A percentile compares a stretch with the other conserved stretches of the same genome.
Conservation (phyloP, 2,329 filamentous ascomycete genomes). For the Biscogniauxia sp. region DNA sequence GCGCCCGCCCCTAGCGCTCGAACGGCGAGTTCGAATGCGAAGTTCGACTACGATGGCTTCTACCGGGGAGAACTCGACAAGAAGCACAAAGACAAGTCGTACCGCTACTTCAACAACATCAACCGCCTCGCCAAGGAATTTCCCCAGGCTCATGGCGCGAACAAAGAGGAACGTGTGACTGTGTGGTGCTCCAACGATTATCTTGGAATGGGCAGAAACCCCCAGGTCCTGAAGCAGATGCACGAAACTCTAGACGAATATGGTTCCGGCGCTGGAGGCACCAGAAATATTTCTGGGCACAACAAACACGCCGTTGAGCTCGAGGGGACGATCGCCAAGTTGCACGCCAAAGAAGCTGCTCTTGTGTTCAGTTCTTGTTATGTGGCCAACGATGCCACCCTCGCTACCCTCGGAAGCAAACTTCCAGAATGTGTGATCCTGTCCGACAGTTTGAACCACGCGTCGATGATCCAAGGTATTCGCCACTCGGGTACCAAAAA, state of each 20-base stretch:
- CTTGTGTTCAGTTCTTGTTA: conserved; percentile 98
- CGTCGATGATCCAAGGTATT: conserved; percentile 99
- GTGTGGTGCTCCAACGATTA: conserved; percentile 99
- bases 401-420: conserved; percentile 95
- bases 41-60: conserved; percentile 89
- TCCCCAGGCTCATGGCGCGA: conserved; percentile 87
- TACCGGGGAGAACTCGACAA: conserved; percentile 89
- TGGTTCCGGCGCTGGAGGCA: conserved; percentile 91
- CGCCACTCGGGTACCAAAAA: conserved; percentile 96
- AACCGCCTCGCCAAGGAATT: conserved; percentile 97
- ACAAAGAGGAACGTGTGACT: conserved; percentile 79
- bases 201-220: conserved; percentile 93
- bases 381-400: conserved; percentile 94
- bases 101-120: conserved; percentile 99
- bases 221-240: conserved; percentile 83
- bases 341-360: conserved; percentile 89
- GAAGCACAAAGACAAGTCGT: conserved; percentile 99
- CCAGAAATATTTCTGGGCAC: conserved; percentile 96
- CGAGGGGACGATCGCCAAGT: conserved; percentile 76
- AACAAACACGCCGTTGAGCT: conserved; percentile 89
- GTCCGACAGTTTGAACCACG: conserved; percentile 96
- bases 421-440: conserved; percentile 94
- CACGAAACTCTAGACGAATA: conserved; percentile 93
- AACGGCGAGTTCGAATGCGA: conserved; percentile 39
- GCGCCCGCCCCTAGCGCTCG: conserved; percentile 26